Evolutionary conservation across 2,329 filamentous ascomycete species (phyloP).

Genomic region (Neopestalotiopsis rosae): DNA sequence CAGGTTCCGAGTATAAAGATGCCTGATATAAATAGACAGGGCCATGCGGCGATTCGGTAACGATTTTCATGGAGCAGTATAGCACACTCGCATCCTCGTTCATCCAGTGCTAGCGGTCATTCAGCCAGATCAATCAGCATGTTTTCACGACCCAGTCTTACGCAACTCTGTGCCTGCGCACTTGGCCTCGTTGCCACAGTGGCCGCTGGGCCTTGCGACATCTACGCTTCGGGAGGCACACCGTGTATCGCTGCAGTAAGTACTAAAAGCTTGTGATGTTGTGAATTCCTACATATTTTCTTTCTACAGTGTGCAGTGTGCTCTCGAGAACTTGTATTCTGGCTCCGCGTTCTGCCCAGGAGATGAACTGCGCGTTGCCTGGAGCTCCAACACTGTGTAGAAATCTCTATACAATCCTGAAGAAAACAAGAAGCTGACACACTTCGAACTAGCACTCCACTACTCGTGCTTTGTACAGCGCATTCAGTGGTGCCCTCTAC

Average conservation of each 20-base stretch:
- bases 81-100: background rate
- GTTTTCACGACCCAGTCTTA: conserved; percentile 14
- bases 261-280: no score
- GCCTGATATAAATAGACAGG: background rate
- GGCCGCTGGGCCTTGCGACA: conserved; percentile 63
- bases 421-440: no score
- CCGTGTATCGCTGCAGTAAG: conserved; percentile 63
- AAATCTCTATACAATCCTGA: no score
- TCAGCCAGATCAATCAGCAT: conserved; percentile 9
- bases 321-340: no score
- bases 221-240: conserved; percentile 62
- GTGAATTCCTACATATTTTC: no score
- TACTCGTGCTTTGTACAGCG: conserved; percentile 65
- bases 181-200: conserved; percentile 41
- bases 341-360: no score
- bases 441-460: conserved; percentile 53
- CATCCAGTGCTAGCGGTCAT: background rate
- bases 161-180: conserved; percentile 26
- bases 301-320: no score
- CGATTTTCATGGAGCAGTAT: background rate
- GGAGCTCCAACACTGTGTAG: no score
- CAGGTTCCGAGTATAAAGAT: background rate
- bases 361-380: no score
- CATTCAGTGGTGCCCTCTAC: conserved; percentile 60
- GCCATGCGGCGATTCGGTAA: background rate